Conservation (phyloP, 768 basidiomycete species). For the Termitomyces sp. region DNA sequence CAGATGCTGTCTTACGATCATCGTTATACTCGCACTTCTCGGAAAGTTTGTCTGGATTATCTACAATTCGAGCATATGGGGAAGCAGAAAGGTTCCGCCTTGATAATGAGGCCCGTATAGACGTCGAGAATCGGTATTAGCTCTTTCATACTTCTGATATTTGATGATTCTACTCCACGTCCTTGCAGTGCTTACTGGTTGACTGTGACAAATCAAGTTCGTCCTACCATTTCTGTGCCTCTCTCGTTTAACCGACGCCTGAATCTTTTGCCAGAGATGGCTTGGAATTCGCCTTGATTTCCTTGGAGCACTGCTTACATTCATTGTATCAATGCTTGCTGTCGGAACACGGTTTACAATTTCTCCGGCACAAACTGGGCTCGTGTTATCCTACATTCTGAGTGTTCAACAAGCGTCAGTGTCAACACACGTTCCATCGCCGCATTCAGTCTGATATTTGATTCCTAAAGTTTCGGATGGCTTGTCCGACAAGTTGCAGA, state of each 20-base stretch:
- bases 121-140: constrained; percentile 73
- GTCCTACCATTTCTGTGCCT: not conserved
- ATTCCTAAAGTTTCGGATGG: constrained; percentile 55
- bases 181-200: constrained; percentile 72
- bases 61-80: constrained; percentile 86
- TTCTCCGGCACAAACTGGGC: constrained; percentile 73
- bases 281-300: constrained; percentile 88
- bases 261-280: constrained; percentile 50
- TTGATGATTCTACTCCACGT: not conserved
- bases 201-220: constrained; percentile 75
- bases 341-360: constrained; percentile 70
- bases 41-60: constrained; percentile 80
- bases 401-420: constrained; percentile 64
- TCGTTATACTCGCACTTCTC: constrained; percentile 91
- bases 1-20: constrained; percentile 81
- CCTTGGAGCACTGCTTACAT: constrained; percentile 65
- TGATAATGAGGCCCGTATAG: constrained; percentile 72
- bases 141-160: not conserved
- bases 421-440: not conserved
- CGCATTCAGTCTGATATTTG: constrained; percentile 3
- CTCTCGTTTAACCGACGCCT: constrained; percentile 10
- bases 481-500: constrained; percentile 76
- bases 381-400: constrained; percentile 76
- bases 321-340: constrained; percentile 75
- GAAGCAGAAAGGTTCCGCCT: constrained; percentile 68